Base-by-base conservation (phyloP, 2,329 filamentous ascomycete genomes). In the Ophiostoma angusticollis region DNA sequence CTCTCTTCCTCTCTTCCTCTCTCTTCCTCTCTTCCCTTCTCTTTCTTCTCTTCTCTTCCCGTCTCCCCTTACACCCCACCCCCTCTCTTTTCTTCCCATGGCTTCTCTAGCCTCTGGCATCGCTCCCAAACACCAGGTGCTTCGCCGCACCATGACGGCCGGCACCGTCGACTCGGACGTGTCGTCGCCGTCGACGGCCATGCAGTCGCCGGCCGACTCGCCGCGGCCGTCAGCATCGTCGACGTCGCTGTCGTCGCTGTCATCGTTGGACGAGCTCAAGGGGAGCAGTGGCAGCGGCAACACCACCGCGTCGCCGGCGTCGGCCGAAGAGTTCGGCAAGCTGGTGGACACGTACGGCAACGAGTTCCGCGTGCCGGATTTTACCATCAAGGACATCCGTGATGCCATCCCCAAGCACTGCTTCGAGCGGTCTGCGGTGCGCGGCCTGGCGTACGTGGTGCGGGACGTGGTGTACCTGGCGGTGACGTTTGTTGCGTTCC, bases 341-440 rank as follows among this genome's bases (percentile, higher is more conserved):
- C 74, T 98, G 50, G 54, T 91, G 48, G 87, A 98, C 65, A 89
- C 85, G 11, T 91, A 93, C 59, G 91, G 91, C 62, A 94, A 96
- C 62, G 74, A 86, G 55, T 98, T 98, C 68, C 70, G 84, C 61
- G 72, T 93, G 41, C 91, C 91, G 50, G 80, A 96, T 64, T 98
- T 82, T 69, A 93, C 86, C 57, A 93, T 98, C 72, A 94, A 94
- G 71, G 76, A 98, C 58, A 89, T 98, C 58, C 80, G 85, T 55
- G 83, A 94, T 64, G 91, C 91, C 58, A 98, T 98, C 51, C 91
- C 91, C 48, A 85, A 87, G 63, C 91, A 95, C 72, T 98, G 91
- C 74, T 96, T 82, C 62, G 72, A 95, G 68, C 81, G 91, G 45
- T 93, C 84, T 33, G 83, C 74, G 45, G 58, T 75, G 48, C 76